Evolutionary conservation across 2,329 filamentous ascomycete genomes (phyloP).

Genomic region (Eutypella sp.): DNA sequence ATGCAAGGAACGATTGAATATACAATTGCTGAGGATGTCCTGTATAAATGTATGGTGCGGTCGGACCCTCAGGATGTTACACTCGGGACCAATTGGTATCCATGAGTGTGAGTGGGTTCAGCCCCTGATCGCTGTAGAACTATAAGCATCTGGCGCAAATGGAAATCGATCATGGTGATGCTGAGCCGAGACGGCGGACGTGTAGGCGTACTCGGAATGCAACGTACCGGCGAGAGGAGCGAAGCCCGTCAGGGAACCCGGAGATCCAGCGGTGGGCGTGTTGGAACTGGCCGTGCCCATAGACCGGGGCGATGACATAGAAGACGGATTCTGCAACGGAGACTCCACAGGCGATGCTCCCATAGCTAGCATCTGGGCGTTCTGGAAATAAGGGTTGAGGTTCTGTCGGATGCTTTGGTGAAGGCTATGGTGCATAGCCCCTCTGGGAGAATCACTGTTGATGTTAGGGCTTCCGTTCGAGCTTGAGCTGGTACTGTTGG

Average conservation of each 20-base stretch:
- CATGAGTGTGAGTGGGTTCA: conserved; percentile 14
- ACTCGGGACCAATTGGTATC: background rate
- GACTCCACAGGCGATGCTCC: conserved; percentile 31
- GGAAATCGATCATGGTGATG: conserved; percentile 44
- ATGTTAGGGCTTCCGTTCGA: conserved; percentile 34
- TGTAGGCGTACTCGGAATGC: conserved; percentile 13
- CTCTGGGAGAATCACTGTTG: conserved; percentile 27
- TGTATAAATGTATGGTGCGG: background rate
- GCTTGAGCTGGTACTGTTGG: conserved; percentile 32
- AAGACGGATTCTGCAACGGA: conserved; percentile 21
- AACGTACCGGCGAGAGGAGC: conserved; percentile 40
- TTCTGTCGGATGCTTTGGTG: conserved; percentile 30
- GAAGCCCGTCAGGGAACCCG: conserved; percentile 41
- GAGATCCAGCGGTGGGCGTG: conserved; percentile 35
- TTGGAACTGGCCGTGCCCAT: conserved; percentile 29
- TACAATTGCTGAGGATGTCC: background rate
- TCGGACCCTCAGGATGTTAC: background rate
- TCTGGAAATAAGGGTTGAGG: conserved; percentile 32
- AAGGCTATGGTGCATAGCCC: conserved; percentile 40
- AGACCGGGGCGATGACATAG: conserved; percentile 19
- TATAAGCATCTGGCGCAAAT: conserved; percentile 43
- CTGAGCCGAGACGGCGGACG: conserved; percentile 27
- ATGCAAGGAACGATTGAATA: background rate
- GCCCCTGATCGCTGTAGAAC: conserved; percentile 44
- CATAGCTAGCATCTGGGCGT: conserved; percentile 22